These are phyloP conservation scores for Heliophila coronopifolia DNA, from an alignment of 441 rosid genomes.

Conservation along the genomic window DNA sequence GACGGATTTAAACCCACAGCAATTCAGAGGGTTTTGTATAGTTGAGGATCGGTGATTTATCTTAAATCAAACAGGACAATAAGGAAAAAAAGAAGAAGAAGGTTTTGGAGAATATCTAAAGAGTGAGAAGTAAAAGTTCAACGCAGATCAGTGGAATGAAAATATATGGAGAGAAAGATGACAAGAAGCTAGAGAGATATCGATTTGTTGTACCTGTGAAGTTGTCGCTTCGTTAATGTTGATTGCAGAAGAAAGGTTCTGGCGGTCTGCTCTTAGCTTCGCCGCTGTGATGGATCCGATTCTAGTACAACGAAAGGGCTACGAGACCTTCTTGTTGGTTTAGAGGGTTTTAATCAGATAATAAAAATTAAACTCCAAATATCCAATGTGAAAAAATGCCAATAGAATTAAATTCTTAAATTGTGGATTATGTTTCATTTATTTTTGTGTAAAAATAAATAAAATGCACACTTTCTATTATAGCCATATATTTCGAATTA, in stretches of 20 bases:
- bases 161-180: no score
- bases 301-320: background rate
- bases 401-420: no score
- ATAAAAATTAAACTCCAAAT: no score
- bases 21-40: no score
- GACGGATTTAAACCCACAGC: background rate
- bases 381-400: no score
- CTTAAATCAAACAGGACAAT: background rate
- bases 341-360: background rate
- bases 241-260: no score
- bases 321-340: background rate
- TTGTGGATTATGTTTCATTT: no score
- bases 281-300: background rate
- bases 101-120: background rate
- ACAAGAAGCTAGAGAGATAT: background rate
- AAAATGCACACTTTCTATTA: no score
- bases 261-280: background rate
- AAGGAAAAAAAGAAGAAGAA: background rate
- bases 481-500: no score
- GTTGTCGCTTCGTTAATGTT: constrained; percentile 6
- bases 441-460: no score
- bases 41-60: background rate
- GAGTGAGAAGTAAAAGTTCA: background rate
- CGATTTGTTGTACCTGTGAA: background rate
- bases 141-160: background rate